Percentiles rank a stretch among this genome's conserved stretches.
phyloP scores from a whole-genome alignment of 1,139 yeast species.

The Hemisphaericaspora subhashii region DNA sequence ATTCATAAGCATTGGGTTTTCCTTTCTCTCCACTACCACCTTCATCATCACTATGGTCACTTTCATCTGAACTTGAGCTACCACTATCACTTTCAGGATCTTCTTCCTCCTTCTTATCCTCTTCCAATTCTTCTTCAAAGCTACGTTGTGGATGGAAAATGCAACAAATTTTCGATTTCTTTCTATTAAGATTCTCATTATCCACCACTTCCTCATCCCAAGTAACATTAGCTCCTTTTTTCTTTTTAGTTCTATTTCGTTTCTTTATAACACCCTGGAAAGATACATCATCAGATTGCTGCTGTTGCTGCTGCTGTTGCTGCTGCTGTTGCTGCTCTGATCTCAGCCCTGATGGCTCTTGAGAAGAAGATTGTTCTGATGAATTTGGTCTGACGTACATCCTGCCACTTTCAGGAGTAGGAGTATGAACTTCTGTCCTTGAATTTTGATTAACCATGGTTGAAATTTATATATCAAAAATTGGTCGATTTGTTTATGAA shows the following conservation, averaged over 20 bases:
- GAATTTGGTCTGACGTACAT: conserved; percentile 8
- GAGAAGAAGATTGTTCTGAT: conserved; percentile 4
- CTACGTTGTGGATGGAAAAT: conserved; percentile 84
- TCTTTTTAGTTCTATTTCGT: conserved; percentile 21
- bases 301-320: conserved; percentile 1
- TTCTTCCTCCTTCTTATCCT: conserved; percentile 9
- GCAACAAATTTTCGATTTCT: conserved; percentile 93
- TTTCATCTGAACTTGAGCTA: conserved; percentile 36
- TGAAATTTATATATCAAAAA: not conserved
- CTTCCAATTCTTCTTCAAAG: conserved; percentile 51
- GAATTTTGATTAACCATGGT: conserved; percentile 1
- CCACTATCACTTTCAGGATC: conserved; percentile 14
- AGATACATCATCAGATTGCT: not conserved
- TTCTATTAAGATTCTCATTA: conserved; percentile 83
- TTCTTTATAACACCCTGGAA: not conserved
- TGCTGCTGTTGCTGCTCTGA: conserved; percentile 2
- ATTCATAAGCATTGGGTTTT: conserved; percentile 73
- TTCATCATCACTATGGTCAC: conserved; percentile 34
- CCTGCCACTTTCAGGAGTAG: not conserved
- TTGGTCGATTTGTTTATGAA: not conserved
- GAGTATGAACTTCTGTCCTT: conserved; percentile 2
- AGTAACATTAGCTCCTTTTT: conserved; percentile 53
- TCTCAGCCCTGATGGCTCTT: no score
- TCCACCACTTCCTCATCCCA: conserved; percentile 89
- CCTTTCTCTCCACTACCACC: conserved; percentile 5